These are phyloP conservation scores for Aureobasidium musti DNA, from an alignment of 2,329 filamentous ascomycete species.

Conservation along the genomic window DNA sequence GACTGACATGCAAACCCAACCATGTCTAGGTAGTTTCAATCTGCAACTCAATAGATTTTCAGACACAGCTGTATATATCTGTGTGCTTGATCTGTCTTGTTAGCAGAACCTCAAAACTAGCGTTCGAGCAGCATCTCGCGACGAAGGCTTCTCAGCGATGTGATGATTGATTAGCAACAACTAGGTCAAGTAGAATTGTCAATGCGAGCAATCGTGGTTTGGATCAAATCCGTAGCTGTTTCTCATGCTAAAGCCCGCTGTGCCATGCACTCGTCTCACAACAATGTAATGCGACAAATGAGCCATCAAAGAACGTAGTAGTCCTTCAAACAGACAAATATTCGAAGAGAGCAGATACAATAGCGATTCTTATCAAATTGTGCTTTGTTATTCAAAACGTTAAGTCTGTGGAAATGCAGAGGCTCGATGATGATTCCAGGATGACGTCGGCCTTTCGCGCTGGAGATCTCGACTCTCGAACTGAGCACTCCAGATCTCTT, in stretches of 20 bases:
- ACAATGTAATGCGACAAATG: not conserved
- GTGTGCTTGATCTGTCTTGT: not conserved
- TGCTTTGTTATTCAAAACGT: not conserved
- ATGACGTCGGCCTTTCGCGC: not conserved
- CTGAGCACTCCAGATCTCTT: constrained; percentile 1
- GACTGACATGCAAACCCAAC: not conserved
- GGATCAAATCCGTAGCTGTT: not conserved
- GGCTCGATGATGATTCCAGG: not conserved
- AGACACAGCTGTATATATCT: not conserved
- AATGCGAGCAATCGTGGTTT: not conserved
- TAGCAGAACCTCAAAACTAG: not conserved
- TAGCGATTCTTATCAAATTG: not conserved
- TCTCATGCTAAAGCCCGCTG: not conserved
- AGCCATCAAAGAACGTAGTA: not conserved
- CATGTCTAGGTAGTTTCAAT: not conserved
- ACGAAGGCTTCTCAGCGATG: not conserved
- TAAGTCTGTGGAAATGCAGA: not conserved
- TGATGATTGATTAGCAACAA: not conserved
- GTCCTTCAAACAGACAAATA: not conserved
- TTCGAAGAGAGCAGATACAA: not conserved
- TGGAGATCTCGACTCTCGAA: not conserved
- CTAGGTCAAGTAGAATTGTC: too few relatives aligned
- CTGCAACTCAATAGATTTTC: not conserved
- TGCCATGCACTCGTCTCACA: not conserved
- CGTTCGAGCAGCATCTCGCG: not conserved